A percentile compares a stretch with the other conserved stretches of the same genome.
phyloP scores from a whole-genome alignment of 176 grass and related monocot species.

The Triticum dicoccoides region DNA sequence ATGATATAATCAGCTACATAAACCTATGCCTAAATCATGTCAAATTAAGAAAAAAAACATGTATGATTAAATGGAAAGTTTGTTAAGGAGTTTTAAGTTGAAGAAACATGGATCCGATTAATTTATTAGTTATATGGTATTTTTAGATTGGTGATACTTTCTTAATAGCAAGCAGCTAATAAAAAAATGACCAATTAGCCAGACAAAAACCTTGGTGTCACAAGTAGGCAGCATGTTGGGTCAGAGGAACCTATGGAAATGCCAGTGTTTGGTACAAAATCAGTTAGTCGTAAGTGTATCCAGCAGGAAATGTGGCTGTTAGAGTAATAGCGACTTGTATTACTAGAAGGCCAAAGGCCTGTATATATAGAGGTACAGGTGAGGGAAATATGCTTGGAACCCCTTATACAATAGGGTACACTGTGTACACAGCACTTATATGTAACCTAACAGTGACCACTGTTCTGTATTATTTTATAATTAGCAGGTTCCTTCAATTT shows the following conservation, averaged over 20 bases:
- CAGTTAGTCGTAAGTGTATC: background rate
- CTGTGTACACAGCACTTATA: background rate
- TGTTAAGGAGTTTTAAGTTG: background rate
- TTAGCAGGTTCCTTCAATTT: background rate
- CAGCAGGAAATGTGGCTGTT: background rate
- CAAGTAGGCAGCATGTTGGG: background rate
- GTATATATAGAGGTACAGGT: background rate
- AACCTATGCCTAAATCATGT: background rate
- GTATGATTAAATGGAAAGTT: background rate
- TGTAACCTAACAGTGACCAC: background rate
- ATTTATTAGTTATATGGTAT: background rate
- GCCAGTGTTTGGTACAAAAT: background rate
- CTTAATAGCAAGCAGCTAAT: background rate
- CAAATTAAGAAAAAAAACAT: background rate
- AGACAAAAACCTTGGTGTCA: background rate
- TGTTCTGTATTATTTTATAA: constrained; percentile 2
- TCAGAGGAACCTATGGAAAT: background rate
- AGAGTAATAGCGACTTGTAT: background rate
- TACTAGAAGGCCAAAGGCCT: background rate
- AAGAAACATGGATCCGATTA: background rate
- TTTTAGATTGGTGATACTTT: constrained; percentile 11
- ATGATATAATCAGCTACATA: constrained; percentile 8
- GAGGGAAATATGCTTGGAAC: background rate
- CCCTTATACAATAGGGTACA: background rate
- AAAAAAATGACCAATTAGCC: background rate